These are phyloP conservation scores for Scenedesmus sp. DNA, from an alignment of 163 green algal species.

Conservation along the genomic window DNA sequence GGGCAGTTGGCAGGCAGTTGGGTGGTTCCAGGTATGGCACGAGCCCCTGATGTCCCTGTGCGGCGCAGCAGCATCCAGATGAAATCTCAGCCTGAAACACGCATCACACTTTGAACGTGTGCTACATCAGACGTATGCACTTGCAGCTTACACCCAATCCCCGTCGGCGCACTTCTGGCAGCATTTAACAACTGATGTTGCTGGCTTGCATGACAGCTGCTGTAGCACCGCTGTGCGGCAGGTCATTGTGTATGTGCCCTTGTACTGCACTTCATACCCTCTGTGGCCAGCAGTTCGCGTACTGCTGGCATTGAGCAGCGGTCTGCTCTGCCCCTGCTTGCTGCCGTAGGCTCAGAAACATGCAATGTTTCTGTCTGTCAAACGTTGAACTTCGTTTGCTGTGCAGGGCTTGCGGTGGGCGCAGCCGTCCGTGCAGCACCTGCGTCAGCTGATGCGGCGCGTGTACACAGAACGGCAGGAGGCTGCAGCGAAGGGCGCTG, in stretches of 20 bases:
- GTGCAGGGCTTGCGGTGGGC: slow-evolving; percentile 65
- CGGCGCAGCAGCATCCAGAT: background rate
- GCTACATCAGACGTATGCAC: too few species aligned
- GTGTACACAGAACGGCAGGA: slow-evolving; percentile 64
- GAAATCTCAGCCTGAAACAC: background rate
- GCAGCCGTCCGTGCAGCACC: slow-evolving; percentile 66
- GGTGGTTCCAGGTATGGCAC: slow-evolving; percentile 32
- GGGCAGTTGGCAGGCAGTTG: background rate
- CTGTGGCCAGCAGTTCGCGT: slow-evolving; percentile 3
- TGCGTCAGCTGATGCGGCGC: slow-evolving; percentile 70
- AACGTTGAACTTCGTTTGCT: background rate
- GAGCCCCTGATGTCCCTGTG: too few species aligned
- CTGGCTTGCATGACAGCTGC: background rate
- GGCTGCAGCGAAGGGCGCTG: slow-evolving; percentile 56
- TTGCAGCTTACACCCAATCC: too few species aligned
- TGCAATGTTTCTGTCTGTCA: background rate
- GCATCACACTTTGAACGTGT: too few species aligned
- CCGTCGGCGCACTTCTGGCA: too few species aligned
- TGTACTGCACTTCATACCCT: background rate
- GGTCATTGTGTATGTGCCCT: background rate
- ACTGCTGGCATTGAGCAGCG: background rate
- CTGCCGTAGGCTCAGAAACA: too few species aligned
- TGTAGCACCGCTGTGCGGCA: background rate
- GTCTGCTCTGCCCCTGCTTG: too few species aligned
- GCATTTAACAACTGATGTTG: background rate